A percentile compares a stretch with the other conserved stretches of the same genome.
phyloP scores from a whole-genome alignment of 2,329 filamentous ascomycete species.

The Fusarium sp. region DNA sequence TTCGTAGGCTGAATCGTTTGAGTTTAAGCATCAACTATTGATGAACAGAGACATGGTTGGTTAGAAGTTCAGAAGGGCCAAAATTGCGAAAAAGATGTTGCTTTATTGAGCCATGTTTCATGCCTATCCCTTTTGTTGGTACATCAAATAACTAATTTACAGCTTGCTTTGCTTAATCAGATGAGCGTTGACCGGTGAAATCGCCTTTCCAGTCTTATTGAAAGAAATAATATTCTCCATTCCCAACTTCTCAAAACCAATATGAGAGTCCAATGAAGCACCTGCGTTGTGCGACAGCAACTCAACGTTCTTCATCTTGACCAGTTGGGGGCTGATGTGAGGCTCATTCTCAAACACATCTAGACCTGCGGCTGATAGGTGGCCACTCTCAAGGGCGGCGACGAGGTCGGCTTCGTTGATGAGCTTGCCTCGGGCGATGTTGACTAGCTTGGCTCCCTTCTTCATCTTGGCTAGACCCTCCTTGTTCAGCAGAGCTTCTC shows the following conservation, averaged over 20 bases:
- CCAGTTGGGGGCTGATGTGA: slow-evolving; percentile 41
- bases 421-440: slow-evolving; percentile 79
- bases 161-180: slow-evolving; percentile 44
- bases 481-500: slow-evolving; percentile 51
- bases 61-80: accelerated
- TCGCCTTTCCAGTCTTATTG: slow-evolving; percentile 37
- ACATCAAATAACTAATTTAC: slow-evolving; percentile 12
- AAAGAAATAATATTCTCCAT: slow-evolving; percentile 45
- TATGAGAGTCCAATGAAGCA: slow-evolving; percentile 42
- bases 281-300: slow-evolving; percentile 43
- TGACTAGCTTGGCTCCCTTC: slow-evolving; percentile 74
- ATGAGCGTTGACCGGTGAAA: slow-evolving; percentile 43
- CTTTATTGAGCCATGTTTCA: neutral
- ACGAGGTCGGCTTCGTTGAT: slow-evolving; percentile 79
- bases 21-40: neutral
- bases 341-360: slow-evolving; percentile 82
- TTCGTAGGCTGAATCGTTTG: neutral
- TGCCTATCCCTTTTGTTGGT: neutral
- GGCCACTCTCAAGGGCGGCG: slow-evolving; percentile 70
- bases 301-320: slow-evolving; percentile 46
- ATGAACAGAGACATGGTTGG: neutral
- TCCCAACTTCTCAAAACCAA: slow-evolving; percentile 42
- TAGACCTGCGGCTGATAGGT: slow-evolving; percentile 72
- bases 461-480: slow-evolving; percentile 78
- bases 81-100: neutral